Percentiles rank a stretch among this genome's conserved stretches.
Evolutionary conservation across 352 stramenopile genomes (phyloP).

Genomic region (Phytophthora brassicae): DNA sequence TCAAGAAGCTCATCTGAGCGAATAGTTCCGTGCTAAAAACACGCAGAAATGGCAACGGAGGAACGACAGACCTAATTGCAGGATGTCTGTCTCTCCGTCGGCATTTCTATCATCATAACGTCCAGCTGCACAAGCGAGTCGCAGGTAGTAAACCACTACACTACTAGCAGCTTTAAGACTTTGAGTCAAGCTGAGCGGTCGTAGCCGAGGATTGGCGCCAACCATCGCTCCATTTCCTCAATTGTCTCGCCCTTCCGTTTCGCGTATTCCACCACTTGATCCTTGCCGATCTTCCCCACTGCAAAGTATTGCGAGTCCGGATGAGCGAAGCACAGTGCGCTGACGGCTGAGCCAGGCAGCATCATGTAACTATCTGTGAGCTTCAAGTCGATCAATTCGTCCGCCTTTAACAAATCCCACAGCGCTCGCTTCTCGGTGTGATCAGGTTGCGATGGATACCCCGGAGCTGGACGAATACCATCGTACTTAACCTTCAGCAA

Average conservation of each 20-base stretch:
- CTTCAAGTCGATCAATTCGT: constrained; percentile 91
- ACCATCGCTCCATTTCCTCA: constrained; percentile 92
- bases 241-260: constrained; percentile 91
- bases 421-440: constrained; percentile 97
- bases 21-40: constrained; percentile 28
- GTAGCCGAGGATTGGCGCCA: constrained; percentile 96
- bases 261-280: constrained; percentile 95
- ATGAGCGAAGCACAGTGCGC: constrained; percentile 96
- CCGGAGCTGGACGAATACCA: constrained; percentile 96
- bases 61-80: constrained; percentile 27
- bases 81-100: constrained; percentile 20
- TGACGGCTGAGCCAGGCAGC: constrained; percentile 94
- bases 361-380: constrained; percentile 96
- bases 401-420: constrained; percentile 94
- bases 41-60: constrained; percentile 32
- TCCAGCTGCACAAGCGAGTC: background rate
- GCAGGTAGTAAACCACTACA: background rate
- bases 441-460: constrained; percentile 97
- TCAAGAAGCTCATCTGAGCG: constrained; percentile 26
- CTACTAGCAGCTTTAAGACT: no score
- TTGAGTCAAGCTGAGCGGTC: constrained; percentile 60
- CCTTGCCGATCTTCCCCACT: constrained; percentile 96
- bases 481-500: constrained; percentile 98
- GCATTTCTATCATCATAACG: constrained; percentile 32
- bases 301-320: constrained; percentile 96